Conservation (phyloP, 2,329 filamentous ascomycete genomes). For the Botrytis paeoniae region DNA sequence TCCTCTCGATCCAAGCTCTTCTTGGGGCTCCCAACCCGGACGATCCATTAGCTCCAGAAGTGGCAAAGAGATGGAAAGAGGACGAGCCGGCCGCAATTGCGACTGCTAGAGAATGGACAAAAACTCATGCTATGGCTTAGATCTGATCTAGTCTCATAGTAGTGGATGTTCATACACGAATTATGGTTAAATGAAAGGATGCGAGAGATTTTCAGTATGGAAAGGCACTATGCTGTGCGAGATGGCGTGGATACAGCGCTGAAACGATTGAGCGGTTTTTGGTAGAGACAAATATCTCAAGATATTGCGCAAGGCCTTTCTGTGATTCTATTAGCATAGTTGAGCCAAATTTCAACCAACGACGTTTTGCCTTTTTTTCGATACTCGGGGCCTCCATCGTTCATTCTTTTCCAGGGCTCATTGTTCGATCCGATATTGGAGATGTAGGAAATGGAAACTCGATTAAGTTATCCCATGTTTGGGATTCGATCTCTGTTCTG, state of each 20-base stretch:
- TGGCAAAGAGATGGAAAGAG: constrained; percentile 97
- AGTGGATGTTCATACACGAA: not conserved
- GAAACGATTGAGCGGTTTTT: not conserved
- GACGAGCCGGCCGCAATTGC: constrained; percentile 89
- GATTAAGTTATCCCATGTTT: not conserved
- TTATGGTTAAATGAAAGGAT: constrained; percentile 13
- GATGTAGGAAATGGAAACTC: not conserved
- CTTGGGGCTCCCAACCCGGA: constrained; percentile 96
- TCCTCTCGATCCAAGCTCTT: constrained; percentile 96
- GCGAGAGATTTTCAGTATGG: not conserved
- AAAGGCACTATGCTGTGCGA: not conserved
- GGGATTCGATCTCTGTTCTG: not conserved
- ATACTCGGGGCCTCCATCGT: not conserved
- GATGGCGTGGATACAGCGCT: not conserved
- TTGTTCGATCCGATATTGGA: not conserved
- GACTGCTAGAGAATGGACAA: constrained; percentile 90
- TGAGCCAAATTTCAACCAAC: not conserved
- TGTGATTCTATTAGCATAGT: constrained; percentile 3
- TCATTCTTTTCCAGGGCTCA: not conserved
- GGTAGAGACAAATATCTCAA: constrained; percentile 8
- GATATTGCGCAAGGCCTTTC: not conserved
- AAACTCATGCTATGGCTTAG: constrained; percentile 39
- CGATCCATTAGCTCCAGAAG: constrained; percentile 95
- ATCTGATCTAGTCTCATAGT: not conserved
- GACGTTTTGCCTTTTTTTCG: not conserved